Percentiles rank a stretch among this genome's conserved stretches.
These are phyloP conservation scores for Fusarium sp. DNA, from an alignment of 2,329 filamentous ascomycete genomes.

Conservation along the genomic window DNA sequence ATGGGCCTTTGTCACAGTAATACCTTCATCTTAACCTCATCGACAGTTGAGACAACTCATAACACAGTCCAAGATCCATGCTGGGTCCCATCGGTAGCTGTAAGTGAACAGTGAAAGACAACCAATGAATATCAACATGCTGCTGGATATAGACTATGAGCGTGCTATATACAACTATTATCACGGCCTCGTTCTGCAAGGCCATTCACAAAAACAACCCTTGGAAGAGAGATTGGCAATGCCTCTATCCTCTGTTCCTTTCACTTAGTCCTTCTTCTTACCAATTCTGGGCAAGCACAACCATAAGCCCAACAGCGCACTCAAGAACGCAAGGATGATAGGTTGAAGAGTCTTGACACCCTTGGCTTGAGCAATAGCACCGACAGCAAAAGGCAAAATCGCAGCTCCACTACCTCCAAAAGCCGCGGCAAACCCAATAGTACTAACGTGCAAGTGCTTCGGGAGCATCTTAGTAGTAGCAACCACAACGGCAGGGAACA, in stretches of 20 bases:
- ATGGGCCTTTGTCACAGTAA: accelerated
- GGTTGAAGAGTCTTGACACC: conserved; percentile 69
- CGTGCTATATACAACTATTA: neutral
- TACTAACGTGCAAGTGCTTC: conserved; percentile 77
- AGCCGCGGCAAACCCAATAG: conserved; percentile 81
- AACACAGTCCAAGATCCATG: neutral
- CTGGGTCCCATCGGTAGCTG: neutral
- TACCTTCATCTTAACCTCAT: neutral
- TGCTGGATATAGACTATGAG: neutral
- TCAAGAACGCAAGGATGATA: conserved; percentile 64
- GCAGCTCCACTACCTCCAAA: conserved; percentile 80
- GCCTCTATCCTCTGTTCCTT: neutral
- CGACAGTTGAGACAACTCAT: neutral
- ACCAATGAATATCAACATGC: neutral
- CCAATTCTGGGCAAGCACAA: conserved; percentile 56
- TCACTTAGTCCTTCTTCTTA: conserved; percentile 53
- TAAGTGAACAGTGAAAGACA: neutral
- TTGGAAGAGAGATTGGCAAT: neutral
- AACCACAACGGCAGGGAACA: conserved; percentile 80
- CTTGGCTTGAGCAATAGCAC: conserved; percentile 69
- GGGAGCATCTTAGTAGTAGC: conserved; percentile 77
- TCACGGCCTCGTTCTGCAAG: neutral
- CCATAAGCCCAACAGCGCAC: conserved; percentile 59
- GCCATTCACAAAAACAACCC: neutral
- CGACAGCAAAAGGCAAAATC: conserved; percentile 73